A percentile compares a stretch with the other conserved stretches of the same genome.
These are phyloP conservation scores for Heterotrichella gracilis DNA, from an alignment of 352 stramenopile genomes.

Conservation along the genomic window DNA sequence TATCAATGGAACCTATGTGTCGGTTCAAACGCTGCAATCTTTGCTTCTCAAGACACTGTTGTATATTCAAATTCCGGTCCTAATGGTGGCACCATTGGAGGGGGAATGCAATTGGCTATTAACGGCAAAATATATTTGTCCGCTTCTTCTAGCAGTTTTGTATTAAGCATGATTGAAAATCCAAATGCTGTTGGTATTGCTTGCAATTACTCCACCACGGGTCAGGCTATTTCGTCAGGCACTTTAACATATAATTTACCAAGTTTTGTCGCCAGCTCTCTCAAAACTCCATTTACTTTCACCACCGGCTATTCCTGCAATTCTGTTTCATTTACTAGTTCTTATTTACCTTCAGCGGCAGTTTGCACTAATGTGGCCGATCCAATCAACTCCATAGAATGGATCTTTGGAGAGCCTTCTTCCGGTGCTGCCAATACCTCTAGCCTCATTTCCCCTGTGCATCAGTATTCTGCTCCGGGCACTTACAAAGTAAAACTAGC, in stretches of 20 bases:
- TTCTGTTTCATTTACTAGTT: background rate
- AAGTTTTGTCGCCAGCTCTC: background rate
- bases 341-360: background rate
- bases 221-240: background rate
- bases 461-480: background rate
- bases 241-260: background rate
- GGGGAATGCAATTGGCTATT: background rate
- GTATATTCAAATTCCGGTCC: too few relatives aligned
- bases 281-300: background rate
- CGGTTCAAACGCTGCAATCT: background rate
- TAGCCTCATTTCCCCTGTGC: background rate
- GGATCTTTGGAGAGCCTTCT: background rate
- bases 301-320: background rate
- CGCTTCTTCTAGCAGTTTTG: background rate
- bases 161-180: background rate
- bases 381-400: background rate
- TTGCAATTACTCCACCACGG: background rate
- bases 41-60: background rate
- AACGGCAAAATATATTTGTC: background rate
- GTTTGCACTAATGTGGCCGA: background rate
- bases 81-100: too few relatives aligned
- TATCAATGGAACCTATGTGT: background rate
- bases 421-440: background rate
- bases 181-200: background rate
- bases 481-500: conserved; percentile 4